phyloP scores from a whole-genome alignment of 225 moss, liverwort and hornwort species.

The Lunularia cruciata region DNA sequence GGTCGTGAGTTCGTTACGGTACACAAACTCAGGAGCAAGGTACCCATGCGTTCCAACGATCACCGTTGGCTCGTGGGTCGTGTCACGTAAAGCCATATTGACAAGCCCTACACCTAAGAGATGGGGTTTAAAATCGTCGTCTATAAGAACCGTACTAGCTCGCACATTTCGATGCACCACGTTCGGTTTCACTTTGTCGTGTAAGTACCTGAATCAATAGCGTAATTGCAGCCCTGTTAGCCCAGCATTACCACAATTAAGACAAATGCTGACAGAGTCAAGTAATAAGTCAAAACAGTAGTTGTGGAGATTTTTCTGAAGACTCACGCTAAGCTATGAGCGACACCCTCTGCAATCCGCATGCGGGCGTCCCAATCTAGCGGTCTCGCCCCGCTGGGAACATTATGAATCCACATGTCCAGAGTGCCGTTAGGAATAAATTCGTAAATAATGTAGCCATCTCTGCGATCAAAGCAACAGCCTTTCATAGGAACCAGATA shows the following conservation, averaged over 20 bases:
- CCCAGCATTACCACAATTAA: background rate
- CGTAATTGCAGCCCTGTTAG: background rate
- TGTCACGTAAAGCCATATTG: slow-evolving; percentile 71
- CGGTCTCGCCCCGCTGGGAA: slow-evolving; percentile 47
- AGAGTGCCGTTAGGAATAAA: slow-evolving; percentile 74
- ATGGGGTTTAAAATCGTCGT: slow-evolving; percentile 70
- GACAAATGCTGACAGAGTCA: too few species aligned
- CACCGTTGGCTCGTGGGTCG: slow-evolving; percentile 69
- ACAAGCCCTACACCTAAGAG: slow-evolving; percentile 80
- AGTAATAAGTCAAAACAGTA: too few species aligned
- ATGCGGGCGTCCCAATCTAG: slow-evolving; percentile 83
- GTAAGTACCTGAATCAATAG: slow-evolving; percentile 69
- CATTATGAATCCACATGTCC: slow-evolving; percentile 72
- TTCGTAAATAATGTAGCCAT: slow-evolving; percentile 76
- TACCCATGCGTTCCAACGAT: slow-evolving; percentile 90
- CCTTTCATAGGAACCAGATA: slow-evolving; percentile 80
- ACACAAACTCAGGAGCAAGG: slow-evolving; percentile 81
- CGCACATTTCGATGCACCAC: slow-evolving; percentile 83
- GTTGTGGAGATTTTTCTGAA: too few species aligned
- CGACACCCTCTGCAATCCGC: slow-evolving; percentile 79
- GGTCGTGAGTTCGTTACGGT: slow-evolving; percentile 82
- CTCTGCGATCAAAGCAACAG: slow-evolving; percentile 72
- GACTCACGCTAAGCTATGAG: slow-evolving; percentile 82
- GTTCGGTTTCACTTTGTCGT: slow-evolving; percentile 90
- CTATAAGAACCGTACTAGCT: slow-evolving; percentile 84